Percentiles rank a stretch among this genome's conserved stretches.
Conservation (phyloP, 805 yeast species). For the Saccharomycopsis fermentans region DNA sequence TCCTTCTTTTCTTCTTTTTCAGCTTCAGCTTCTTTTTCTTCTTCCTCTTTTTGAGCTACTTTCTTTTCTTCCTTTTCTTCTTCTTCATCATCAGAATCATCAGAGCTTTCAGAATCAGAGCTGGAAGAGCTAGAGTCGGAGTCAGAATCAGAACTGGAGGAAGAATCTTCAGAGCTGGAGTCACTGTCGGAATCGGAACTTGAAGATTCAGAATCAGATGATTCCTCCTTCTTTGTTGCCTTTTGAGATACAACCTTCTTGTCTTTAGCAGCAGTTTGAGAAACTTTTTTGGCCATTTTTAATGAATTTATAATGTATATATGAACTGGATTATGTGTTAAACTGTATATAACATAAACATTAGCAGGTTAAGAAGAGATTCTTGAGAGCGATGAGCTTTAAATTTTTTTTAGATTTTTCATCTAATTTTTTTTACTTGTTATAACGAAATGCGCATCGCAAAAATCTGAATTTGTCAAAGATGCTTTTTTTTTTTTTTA, state of each 20-base stretch:
- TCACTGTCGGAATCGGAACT: constrained; percentile 25
- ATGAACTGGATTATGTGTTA: background rate
- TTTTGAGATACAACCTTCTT: constrained; percentile 6
- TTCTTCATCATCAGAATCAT: constrained; percentile 21
- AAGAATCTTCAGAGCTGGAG: constrained; percentile 21
- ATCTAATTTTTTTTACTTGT: background rate
- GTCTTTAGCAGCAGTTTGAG: constrained; percentile 5
- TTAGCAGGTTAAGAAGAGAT: background rate
- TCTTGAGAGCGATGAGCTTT: background rate
- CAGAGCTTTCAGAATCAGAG: constrained; percentile 17
- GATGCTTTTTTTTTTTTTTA: background rate
- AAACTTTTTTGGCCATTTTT: constrained; percentile 14
- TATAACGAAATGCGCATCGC: background rate
- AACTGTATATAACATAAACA: background rate
- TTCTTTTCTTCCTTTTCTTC: constrained; percentile 15
- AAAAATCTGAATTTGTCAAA: background rate
- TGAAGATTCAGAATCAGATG: constrained; percentile 21
- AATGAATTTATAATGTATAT: background rate
- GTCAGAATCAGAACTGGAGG: constrained; percentile 24
- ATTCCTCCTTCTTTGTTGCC: constrained; percentile 8
- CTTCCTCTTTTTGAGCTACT: constrained; percentile 12
- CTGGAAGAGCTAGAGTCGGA: constrained; percentile 21
- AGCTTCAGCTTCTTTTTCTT: constrained; percentile 14
- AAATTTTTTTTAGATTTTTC: background rate
- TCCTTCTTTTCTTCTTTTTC: constrained; percentile 22